Conservation (phyloP, 805 yeast species). For the Wickerhamomyces canadensis region DNA sequence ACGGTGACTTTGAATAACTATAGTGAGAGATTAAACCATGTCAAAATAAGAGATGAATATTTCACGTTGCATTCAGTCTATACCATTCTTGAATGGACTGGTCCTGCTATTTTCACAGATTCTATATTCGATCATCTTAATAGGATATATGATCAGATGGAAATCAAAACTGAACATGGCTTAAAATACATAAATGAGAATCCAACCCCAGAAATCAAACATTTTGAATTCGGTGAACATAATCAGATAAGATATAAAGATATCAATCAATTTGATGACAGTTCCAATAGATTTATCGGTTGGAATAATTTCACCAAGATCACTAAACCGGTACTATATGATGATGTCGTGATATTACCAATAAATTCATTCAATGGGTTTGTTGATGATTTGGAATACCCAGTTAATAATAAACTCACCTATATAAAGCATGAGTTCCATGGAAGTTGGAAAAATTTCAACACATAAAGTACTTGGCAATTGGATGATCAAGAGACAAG, state of each 20-base stretch:
- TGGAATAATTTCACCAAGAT: constrained; percentile 20
- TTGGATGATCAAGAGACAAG: too few species aligned
- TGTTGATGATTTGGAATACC: constrained; percentile 3
- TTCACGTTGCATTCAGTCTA: constrained; percentile 49
- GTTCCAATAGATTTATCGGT: constrained; percentile 9
- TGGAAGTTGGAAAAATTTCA: constrained; percentile 16
- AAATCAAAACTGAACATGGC: neutral
- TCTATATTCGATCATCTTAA: constrained; percentile 41
- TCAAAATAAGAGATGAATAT: constrained; percentile 24
- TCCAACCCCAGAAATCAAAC: neutral
- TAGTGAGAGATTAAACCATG: constrained; percentile 20
- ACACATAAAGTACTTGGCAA: too few species aligned
- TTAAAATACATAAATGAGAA: neutral
- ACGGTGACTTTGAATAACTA: constrained; percentile 41
- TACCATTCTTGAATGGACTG: constrained; percentile 52
- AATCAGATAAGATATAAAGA: neutral
- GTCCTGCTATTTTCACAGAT: constrained; percentile 48
- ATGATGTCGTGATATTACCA: constrained; percentile 17
- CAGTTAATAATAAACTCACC: constrained; percentile 2
- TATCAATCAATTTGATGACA: constrained; percentile 8
- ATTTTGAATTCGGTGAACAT: neutral
- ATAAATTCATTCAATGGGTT: constrained; percentile 14
- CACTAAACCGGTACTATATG: constrained; percentile 13
- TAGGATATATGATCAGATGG: constrained; percentile 5
- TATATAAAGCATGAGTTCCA: constrained; percentile 15